Evolutionary conservation across 495 filamentous ascomycete species (phyloP), one percentile per base, ranked within the genome.

Genomic region (Hypoxylon trugodes): DNA sequence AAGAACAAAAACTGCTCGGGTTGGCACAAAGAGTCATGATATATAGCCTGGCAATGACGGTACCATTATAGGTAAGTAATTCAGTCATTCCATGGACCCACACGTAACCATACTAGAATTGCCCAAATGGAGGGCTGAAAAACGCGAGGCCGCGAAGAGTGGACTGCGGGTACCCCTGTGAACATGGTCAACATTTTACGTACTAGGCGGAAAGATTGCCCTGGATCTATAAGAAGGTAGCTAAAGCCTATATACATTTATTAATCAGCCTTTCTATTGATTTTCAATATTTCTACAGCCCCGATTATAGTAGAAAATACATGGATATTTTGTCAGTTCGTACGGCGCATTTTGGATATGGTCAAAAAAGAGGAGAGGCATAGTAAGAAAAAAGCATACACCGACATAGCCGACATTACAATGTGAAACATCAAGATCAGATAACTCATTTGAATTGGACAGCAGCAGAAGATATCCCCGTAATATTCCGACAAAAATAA

Each of bases 121-220:
- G 9, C 21, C 24, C 35, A 32, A 24, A 61, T 35, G 28, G 3
- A 61, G 50, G 35, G 7, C n/a, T 1, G 43, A 9, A 59, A 43
- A 52, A 21, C 56, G 46, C 56, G 56, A 60, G 47, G 9, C 10
- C 26, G 49, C 45, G 56, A 60, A 51, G 36, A 16, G 19, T 35
- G n/a, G n/a, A n/a, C n/a, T 45, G 15, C 26, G 45, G 45, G 49
- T 38, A 12, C 19, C 32, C 12, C 19, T 13, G 40, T 19, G 28
- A 21, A 33, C 19, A 30, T 22, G 18, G 41, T 41, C 21, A 30
- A 19, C 12, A 33, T 35, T 42, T 35, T 19, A 16, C 18, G 22
- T 38, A 16, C 43, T 56, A 66, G 57, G 63, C 24, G 4, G 10
- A 66, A 66, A 40, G 50, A 61, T 66, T 28, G 18, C 26, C 55